Evolutionary conservation across 345 rosid genomes (phyloP).

Genomic region (Clarkia xantiana): DNA sequence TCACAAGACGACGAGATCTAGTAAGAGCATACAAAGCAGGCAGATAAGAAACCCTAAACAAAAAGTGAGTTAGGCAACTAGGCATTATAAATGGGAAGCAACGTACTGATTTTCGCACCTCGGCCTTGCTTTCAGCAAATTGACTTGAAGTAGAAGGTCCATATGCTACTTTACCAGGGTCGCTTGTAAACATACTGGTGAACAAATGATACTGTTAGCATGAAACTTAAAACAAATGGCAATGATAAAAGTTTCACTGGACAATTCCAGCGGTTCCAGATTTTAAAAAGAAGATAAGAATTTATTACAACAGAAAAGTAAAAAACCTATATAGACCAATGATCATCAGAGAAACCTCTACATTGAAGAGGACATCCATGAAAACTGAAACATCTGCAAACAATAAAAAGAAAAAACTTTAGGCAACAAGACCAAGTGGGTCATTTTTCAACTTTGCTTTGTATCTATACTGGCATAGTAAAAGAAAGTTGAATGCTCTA

Average conservation of each 20-base stretch:
- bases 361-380: conserved; percentile 22
- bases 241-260: neutral
- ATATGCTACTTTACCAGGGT: conserved; percentile 33
- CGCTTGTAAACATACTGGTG: conserved; percentile 32
- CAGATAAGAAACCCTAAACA: too few relatives aligned
- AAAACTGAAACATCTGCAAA: conserved; percentile 23
- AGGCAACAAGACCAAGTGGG: neutral
- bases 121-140: conserved; percentile 9
- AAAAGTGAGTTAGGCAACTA: too few relatives aligned
- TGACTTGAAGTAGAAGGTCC: conserved; percentile 13
- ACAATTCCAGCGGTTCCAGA: too few relatives aligned
- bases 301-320: conserved; percentile 1
- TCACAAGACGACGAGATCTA: too few relatives aligned
- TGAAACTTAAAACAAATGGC: neutral
- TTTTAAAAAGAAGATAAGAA: neutral
- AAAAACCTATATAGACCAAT: conserved; percentile 41
- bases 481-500: too few relatives aligned
- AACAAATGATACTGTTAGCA: conserved; percentile 6
- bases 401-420: neutral
- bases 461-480: too few relatives aligned
- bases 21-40: too few relatives aligned
- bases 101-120: conserved; percentile 17
- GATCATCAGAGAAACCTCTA: conserved; percentile 24
- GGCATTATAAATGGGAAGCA: too few relatives aligned
- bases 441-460: too few relatives aligned